Percentiles rank a stretch among this genome's conserved stretches.
phyloP scores from a whole-genome alignment of 1,284 basidiomycete species.

The Rhodotorula sp. region DNA sequence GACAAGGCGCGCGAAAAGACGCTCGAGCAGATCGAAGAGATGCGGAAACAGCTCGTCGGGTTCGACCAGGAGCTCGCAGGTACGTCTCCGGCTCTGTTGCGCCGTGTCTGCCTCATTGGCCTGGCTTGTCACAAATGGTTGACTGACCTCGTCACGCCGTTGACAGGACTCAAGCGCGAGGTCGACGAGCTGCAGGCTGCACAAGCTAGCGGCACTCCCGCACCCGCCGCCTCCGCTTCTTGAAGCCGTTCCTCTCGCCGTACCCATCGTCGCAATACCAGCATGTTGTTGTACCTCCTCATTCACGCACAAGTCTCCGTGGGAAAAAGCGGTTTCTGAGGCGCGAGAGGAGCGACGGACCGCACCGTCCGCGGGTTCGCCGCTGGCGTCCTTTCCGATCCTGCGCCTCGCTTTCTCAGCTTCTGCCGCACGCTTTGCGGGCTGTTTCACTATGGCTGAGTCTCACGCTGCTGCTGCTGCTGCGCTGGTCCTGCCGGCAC shows the following conservation, averaged over 20 bases:
- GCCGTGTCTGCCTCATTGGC: neutral
- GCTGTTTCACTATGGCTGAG: neutral
- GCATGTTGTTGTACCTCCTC: neutral
- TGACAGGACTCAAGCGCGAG: constrained; percentile 32
- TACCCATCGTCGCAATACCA: neutral
- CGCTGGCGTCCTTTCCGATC: no score
- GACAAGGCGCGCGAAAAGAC: constrained; percentile 74
- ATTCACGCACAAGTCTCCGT: no score
- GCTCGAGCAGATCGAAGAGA: constrained; percentile 48
- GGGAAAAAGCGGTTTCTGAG: no score
- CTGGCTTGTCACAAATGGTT: no score
- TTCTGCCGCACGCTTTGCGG: neutral
- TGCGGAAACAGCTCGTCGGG: constrained; percentile 47
- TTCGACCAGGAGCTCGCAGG: constrained; percentile 47
- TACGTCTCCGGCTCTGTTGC: neutral
- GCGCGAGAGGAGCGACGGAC: no score
- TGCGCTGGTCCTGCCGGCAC: neutral
- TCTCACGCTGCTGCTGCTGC: neutral
- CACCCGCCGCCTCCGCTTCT: neutral
- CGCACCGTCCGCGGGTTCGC: no score
- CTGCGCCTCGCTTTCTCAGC: neutral
- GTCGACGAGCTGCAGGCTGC: constrained; percentile 32
- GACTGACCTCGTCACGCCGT: neutral
- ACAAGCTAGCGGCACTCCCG: constrained; percentile 4
- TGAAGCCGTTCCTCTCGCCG: neutral